Base-by-base conservation (phyloP, 1,284 basidiomycete species). In the Trametes sp. region DNA sequence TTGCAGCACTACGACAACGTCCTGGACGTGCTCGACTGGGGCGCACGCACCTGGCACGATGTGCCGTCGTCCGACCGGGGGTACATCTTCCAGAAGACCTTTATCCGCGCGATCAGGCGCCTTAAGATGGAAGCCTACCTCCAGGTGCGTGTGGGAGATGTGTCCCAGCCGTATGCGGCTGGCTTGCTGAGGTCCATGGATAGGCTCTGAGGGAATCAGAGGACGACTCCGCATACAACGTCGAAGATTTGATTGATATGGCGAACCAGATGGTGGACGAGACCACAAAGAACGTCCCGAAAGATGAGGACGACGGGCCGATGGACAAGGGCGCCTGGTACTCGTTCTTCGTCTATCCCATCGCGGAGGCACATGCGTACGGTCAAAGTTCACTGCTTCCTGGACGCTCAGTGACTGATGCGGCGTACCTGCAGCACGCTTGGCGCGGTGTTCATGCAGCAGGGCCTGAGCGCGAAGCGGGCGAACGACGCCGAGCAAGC, bases 11-110 rank as follows among this genome's bases (percentile, higher is more conserved):
- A 66, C 51, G 69, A 71, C 31, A 72, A 69, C 48, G 75, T 77
- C 7, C 44, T 80, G 19, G 73, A 77, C 28, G 63, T 82, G 48
- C 74, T 82, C 10, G 75, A 79, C 45, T 81, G 80, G 80, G 81
- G 81, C 19, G 66, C 72, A 28, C 68, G 67, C 24, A 63, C 64
- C n/a, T 81, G 80, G 80, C 59, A 70, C 24, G 66, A 78, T 53
- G 75, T 80, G 1, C 64, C 75, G 11, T 67, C 51, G 16, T 57
- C 65, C 1, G 71, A 75, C 6, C 69, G 74, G 4, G 76, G 77
- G 1, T 63, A 65, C n/a, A 71, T 78, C 38, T 79, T 79, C 62
- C 71, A 74, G 21, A 59, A 68, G 21, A 73, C 72, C 2, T 79
- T 77, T 63, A 61, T 76, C 31, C 69, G 78, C 13, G 74, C 72